Conservation (phyloP, 768 basidiomycete species). For the Coprinellus micaceus region DNA sequence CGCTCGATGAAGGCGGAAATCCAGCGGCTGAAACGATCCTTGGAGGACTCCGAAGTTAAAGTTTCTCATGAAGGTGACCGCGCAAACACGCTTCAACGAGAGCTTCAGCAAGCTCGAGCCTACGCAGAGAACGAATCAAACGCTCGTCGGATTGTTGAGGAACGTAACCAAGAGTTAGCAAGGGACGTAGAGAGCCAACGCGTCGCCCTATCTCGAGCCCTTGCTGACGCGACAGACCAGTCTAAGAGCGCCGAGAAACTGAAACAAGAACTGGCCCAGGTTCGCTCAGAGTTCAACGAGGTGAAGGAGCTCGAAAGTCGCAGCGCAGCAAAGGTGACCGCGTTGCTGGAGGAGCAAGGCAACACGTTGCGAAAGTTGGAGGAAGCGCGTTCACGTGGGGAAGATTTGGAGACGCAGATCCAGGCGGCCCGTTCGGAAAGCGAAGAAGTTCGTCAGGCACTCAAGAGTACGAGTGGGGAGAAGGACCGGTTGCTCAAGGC, state of each 20-base stretch:
- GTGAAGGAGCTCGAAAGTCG: slow-evolving; percentile 63
- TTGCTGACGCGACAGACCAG: slow-evolving; percentile 68
- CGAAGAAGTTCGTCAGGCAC: slow-evolving; percentile 61
- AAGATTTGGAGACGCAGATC: slow-evolving; percentile 74
- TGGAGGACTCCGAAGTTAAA: slow-evolving; percentile 38
- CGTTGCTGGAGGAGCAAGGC: slow-evolving; percentile 75
- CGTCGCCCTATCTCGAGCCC: slow-evolving; percentile 49
- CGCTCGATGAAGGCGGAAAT: slow-evolving; percentile 53
- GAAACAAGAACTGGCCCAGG: slow-evolving; percentile 61
- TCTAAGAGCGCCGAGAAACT: slow-evolving; percentile 54
- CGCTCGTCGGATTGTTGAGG: slow-evolving; percentile 61
- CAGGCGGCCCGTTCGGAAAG: slow-evolving; percentile 67
- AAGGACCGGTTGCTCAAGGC: slow-evolving; percentile 72
- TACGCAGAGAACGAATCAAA: slow-evolving; percentile 62
- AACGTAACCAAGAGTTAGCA: slow-evolving; percentile 55
- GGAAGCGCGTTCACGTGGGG: slow-evolving; percentile 68
- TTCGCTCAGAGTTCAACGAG: slow-evolving; percentile 60
- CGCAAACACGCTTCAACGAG: slow-evolving; percentile 57
- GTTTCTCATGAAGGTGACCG: slow-evolving; percentile 45
- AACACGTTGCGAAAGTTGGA: slow-evolving; percentile 66
- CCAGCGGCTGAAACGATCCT: slow-evolving; percentile 43
- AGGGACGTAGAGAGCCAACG: slow-evolving; percentile 55
- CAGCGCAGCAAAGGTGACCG: slow-evolving; percentile 59
- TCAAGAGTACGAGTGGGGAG: slow-evolving; percentile 67
- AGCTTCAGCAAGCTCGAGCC: slow-evolving; percentile 57